Evolutionary conservation across 306 rosid species (phyloP).

Genomic region (Vigna reflexopilosa): DNA sequence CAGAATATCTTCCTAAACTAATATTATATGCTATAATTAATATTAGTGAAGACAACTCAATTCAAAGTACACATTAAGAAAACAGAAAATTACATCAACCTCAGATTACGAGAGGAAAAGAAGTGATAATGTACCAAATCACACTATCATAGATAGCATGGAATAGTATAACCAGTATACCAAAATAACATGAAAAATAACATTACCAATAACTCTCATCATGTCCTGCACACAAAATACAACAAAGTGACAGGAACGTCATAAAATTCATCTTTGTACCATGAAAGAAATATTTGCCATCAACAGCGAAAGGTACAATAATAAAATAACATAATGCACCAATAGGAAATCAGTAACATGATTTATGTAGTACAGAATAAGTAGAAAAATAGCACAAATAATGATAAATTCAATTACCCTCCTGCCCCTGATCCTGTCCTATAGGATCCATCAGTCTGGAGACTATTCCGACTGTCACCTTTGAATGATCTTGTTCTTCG

Average conservation of each 20-base stretch:
- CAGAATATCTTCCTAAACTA: conserved; percentile 10
- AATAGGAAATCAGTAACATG: conserved; percentile 1
- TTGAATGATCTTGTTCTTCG: conserved; percentile 90
- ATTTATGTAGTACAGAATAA: conserved; percentile 21
- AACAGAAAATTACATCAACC: conserved; percentile 34
- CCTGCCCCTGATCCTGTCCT: conserved; percentile 78
- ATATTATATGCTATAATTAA: conserved; percentile 21
- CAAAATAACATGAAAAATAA: conserved; percentile 24
- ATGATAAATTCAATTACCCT: conserved; percentile 63
- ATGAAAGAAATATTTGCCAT: conserved; percentile 17
- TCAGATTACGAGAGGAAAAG: not conserved
- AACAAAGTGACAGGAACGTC: conserved; percentile 25
- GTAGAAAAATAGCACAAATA: conserved; percentile 41
- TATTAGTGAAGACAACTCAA: conserved; percentile 25
- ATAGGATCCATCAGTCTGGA: conserved; percentile 76
- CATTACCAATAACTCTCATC: conserved; percentile 9
- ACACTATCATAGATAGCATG: conserved; percentile 14
- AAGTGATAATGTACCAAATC: not conserved
- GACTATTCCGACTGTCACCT: conserved; percentile 75
- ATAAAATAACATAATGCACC: conserved; percentile 28
- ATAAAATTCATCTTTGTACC: conserved; percentile 18
- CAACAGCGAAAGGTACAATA: conserved; percentile 26
- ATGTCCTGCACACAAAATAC: conserved; percentile 7
- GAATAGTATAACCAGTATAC: conserved; percentile 5
- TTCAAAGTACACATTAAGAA: conserved; percentile 32